Percentiles rank a stretch among this genome's conserved stretches.
Conservation (phyloP, 2,329 filamentous ascomycete species). For the Teratosphaeria pseudoeucalypti region DNA sequence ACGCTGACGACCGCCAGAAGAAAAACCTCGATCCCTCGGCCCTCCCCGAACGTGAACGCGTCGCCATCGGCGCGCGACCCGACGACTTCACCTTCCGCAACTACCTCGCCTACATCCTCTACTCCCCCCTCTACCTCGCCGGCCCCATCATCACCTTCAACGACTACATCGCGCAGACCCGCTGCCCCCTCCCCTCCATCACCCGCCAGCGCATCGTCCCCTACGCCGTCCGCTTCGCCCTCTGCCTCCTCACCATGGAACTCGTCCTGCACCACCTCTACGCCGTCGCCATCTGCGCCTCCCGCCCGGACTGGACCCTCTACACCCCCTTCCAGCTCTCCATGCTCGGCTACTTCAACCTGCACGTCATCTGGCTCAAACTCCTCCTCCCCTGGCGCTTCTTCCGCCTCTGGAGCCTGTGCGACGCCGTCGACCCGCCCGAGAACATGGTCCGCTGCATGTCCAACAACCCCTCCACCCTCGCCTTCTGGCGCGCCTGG, state of each 20-base stretch:
- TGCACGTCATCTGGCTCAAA: constrained; percentile 97
- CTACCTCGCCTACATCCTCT: constrained; percentile 81
- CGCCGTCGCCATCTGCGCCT: constrained; percentile 81
- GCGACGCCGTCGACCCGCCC: constrained; percentile 86
- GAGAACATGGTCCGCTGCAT: constrained; percentile 99
- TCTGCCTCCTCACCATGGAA: constrained; percentile 82
- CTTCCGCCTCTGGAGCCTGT: constrained; percentile 89
- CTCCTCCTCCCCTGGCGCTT: constrained; percentile 95
- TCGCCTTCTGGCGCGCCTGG: constrained; percentile 93
- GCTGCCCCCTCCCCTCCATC: constrained; percentile 63
- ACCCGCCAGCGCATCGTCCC: constrained; percentile 54
- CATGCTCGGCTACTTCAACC: constrained; percentile 88
- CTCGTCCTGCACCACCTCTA: constrained; percentile 86
- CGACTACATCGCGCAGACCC: constrained; percentile 83
- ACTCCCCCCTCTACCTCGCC: constrained; percentile 84
- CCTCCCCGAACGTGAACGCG: constrained; percentile 79
- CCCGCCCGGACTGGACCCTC: constrained; percentile 64
- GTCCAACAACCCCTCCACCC: constrained; percentile 82
- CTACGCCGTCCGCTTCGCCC: constrained; percentile 72
- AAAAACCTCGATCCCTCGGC: constrained; percentile 83
- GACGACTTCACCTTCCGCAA: constrained; percentile 71
- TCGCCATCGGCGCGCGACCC: constrained; percentile 61
- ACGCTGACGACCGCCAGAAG: constrained; percentile 74
- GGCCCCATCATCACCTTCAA: constrained; percentile 97
- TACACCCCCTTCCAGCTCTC: constrained; percentile 83